Evolutionary conservation across 352 stramenopile genomes (phyloP).

Genomic region (Globisporangium cylindrosporum): DNA sequence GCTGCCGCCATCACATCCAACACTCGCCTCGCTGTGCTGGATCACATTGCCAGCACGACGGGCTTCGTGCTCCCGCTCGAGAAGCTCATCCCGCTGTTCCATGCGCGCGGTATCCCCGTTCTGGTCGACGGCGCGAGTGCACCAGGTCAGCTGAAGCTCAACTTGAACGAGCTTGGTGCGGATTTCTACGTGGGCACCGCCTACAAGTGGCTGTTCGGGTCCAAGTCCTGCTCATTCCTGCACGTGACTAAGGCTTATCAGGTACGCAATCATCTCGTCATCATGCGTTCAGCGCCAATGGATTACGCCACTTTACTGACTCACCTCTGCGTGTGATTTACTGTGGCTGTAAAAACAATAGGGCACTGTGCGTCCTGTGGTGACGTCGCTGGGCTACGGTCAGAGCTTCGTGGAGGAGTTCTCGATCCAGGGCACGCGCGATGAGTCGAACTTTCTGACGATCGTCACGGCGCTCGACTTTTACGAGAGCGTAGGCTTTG

Average conservation of each 20-base stretch:
- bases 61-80: constrained; percentile 79
- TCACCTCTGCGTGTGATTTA: neutral
- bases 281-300: neutral
- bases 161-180: constrained; percentile 57
- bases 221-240: constrained; percentile 84
- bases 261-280: constrained; percentile 9
- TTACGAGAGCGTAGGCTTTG: constrained; percentile 76
- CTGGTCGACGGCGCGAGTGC: constrained; percentile 79
- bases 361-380: constrained; percentile 64
- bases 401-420: constrained; percentile 85
- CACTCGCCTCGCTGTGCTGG: constrained; percentile 79
- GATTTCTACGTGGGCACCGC: constrained; percentile 85
- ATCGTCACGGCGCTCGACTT: constrained; percentile 82
- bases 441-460: constrained; percentile 83
- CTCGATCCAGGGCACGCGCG: constrained; percentile 75
- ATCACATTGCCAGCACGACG: constrained; percentile 79
- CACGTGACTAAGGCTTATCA: constrained; percentile 81
- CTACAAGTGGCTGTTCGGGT: constrained; percentile 87
- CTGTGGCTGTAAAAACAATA: constrained; percentile 24
- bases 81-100: constrained; percentile 81
- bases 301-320: neutral
- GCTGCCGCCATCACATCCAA: constrained; percentile 72
- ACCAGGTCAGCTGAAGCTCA: constrained; percentile 66
- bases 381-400: constrained; percentile 78
- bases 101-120: constrained; percentile 70